These are phyloP conservation scores for Mucor velutinosus DNA, from an alignment of 371 early-diverging fungal species.

Conservation along the genomic window DNA sequence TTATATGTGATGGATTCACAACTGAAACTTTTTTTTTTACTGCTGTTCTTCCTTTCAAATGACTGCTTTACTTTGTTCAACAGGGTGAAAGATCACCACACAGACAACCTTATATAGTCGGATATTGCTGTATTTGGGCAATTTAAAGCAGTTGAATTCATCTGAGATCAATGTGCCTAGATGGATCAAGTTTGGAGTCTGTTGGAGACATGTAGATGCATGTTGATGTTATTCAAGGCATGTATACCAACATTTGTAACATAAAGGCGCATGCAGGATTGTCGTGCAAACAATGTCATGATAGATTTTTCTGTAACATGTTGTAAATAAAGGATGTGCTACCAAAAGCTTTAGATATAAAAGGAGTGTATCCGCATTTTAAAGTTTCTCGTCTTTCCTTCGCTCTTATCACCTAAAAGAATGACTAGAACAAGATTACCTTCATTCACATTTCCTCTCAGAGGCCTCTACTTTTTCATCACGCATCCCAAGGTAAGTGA, in stretches of 20 bases:
- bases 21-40: not conserved
- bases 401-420: not conserved
- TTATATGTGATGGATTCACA: not conserved
- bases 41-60: not conserved
- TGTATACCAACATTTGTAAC: too few species aligned
- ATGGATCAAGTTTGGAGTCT: too few species aligned
- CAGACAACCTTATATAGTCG: not conserved
- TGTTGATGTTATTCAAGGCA: too few species aligned
- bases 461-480: conserved; percentile 45
- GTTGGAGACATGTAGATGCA: too few species aligned
- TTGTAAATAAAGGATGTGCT: conserved; percentile 1
- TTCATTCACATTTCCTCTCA: conserved; percentile 40
- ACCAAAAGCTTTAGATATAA: not conserved
- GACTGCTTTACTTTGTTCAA: not conserved
- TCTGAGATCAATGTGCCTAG: too few species aligned
- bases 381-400: not conserved
- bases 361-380: not conserved
- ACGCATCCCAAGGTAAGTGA: conserved; percentile 45
- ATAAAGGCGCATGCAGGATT: not conserved
- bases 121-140: too few species aligned
- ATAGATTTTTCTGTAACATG: not conserved
- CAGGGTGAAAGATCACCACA: not conserved
- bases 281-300: not conserved
- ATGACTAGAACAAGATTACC: not conserved
- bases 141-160: too few species aligned